Evolutionary conservation across 2,329 filamentous ascomycete species (phyloP).

Genomic region (Botryosphaeria dothidea): DNA sequence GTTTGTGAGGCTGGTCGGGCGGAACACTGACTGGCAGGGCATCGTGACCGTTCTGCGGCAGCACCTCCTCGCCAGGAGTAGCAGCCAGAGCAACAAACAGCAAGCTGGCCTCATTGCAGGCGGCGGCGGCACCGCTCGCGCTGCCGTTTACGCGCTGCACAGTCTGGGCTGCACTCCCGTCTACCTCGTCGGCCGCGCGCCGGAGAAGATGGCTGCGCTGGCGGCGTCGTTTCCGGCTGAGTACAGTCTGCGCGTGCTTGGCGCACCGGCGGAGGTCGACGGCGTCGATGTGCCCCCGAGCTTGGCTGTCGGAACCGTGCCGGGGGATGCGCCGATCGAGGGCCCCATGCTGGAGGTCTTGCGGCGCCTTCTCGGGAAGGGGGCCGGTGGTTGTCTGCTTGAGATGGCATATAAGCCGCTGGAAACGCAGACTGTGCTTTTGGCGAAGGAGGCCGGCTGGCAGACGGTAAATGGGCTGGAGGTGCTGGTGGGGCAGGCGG

Average conservation of each 20-base stretch:
- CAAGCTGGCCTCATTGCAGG: slow-evolving; percentile 74
- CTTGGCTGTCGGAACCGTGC: slow-evolving; percentile 87
- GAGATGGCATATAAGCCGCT: slow-evolving; percentile 97
- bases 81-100: slow-evolving; percentile 25
- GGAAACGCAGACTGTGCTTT: slow-evolving; percentile 79
- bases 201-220: slow-evolving; percentile 67
- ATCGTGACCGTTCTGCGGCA: slow-evolving; percentile 76
- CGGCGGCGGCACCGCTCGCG: slow-evolving; percentile 86
- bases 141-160: slow-evolving; percentile 79
- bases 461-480: slow-evolving; percentile 82
- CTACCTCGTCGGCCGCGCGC: slow-evolving; percentile 80
- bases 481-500: slow-evolving; percentile 78
- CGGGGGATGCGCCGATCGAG: slow-evolving; percentile 83
- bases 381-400: slow-evolving; percentile 54
- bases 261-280: slow-evolving; percentile 47
- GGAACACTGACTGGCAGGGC: slow-evolving; percentile 95
- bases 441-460: slow-evolving; percentile 80
- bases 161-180: slow-evolving; percentile 84
- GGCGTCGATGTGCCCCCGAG: slow-evolving; percentile 43
- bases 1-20: slow-evolving; percentile 66
- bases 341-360: slow-evolving; percentile 66
- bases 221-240: slow-evolving; percentile 69
- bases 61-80: neutral
- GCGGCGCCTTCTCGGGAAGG: slow-evolving; percentile 50
- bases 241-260: slow-evolving; percentile 65